These are phyloP conservation scores for Dovyalis caffra DNA, from an alignment of 345 rosid genomes.

Conservation along the genomic window DNA sequence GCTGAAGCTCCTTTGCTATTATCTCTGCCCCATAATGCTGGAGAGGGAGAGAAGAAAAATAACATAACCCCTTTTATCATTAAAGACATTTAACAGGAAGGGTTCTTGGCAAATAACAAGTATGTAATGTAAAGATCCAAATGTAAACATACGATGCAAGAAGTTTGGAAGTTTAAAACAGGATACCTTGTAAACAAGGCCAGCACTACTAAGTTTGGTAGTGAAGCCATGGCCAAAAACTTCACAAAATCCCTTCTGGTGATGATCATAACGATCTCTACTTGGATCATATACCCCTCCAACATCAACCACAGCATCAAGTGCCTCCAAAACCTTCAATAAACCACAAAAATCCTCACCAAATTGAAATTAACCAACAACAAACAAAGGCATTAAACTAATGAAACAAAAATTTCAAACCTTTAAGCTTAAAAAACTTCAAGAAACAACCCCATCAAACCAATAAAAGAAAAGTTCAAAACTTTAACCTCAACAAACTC, in stretches of 20 bases:
- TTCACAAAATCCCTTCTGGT: conserved; percentile 86
- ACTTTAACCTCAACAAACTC: not conserved
- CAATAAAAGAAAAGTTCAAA: not conserved
- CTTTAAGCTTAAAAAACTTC: no score
- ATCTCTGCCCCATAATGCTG: conserved; percentile 97
- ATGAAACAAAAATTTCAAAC: no score
- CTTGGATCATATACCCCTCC: conserved; percentile 87
- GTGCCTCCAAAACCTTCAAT: conserved; percentile 64
- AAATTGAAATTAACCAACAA: no score
- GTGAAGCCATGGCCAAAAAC: conserved; percentile 82
- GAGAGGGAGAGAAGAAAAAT: conserved; percentile 1
- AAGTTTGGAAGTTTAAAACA: not conserved
- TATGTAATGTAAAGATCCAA: no score
- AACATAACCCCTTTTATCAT: no score
- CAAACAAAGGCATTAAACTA: no score
- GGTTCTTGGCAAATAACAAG: no score
- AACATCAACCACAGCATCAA: conserved; percentile 95
- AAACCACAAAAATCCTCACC: not conserved
- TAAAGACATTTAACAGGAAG: no score
- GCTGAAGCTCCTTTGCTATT: conserved; percentile 78
- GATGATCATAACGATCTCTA: conserved; percentile 79
- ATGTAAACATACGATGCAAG: no score
- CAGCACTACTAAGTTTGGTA: conserved; percentile 95
- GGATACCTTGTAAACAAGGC: conserved; percentile 87
- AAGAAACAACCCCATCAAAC: conserved; percentile 1